Evolutionary conservation across 495 filamentous ascomycete species (phyloP), one percentile per base, ranked within the genome.

Genomic region (Aspergillus coremiiformis): DNA sequence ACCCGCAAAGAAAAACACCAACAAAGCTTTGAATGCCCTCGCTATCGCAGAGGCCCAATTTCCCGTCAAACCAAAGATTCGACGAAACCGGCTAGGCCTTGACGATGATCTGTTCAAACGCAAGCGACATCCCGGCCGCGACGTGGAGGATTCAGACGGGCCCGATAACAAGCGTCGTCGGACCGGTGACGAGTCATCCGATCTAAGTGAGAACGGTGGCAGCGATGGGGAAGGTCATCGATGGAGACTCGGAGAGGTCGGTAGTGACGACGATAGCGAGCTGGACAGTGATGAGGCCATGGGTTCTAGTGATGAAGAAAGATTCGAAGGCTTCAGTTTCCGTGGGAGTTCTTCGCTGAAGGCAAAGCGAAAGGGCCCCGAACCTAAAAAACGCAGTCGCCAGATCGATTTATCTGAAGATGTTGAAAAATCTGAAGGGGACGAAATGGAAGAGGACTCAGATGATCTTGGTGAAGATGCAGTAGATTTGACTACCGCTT

Each of bases 251-350:
- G 89, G 89, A 43, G 77, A 87, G 52, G 83, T 84, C 15, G 82
- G 78, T 44, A 86, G 76, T 51, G 85, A 89, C 51, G 81, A 93
- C 47, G 89, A 92, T 53, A 85, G 80, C 24, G 90, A 94, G 53
- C 71, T 97, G 44, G 90, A 97, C 64, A 90, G 85, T 55, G 92
- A 96, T 52, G 92, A 96, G 63, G 92, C 92, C 27, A 86, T 96
- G 75, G 92, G 90, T 8, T 84, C 84, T 52, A 91, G 87, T 56
- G 89, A 95, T 59, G 83, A 91, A 66, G 89, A 95, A 60, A 72
- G 74, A 54, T 93, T 93, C 58, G 84, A 86, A 35, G 83, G 80
- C 7, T 92, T 80, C 66, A 73, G 78, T 3, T 95, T 95, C 59
- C 71, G 82, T 2, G 86, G 84, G 37, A 87, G 80, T 56, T 81